Evolutionary conservation across 768 basidiomycete genomes (phyloP), one percentile per base, ranked within the genome.

Genomic region (Gloeophyllum trabeum): DNA sequence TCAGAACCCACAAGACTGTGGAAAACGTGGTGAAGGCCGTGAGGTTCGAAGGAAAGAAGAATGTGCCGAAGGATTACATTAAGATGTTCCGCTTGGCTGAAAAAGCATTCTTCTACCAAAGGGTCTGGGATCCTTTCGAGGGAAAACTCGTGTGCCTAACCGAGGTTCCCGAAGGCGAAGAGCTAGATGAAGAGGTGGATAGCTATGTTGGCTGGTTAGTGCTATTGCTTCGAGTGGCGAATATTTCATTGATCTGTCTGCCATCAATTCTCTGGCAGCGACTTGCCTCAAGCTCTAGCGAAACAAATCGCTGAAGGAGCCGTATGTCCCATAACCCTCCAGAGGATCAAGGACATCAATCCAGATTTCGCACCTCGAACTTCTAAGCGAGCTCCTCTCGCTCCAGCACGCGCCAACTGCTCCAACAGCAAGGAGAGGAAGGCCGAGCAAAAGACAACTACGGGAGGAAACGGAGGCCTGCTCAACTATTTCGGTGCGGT

Each of bases 91-190:
- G 66, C 44, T 63, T 85, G 41, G 92, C 96, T 4, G 92, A 98
- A 58, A 81, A 81, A 49, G 93, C 89, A 41, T 99, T 98, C 55
- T 64, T 87, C 40, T 81, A 97, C 59, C 96, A 98, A 54, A 70
- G 91, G 43, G 91, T 97, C 30, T 99, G 85, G 58, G 82, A 88
- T 60, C 91, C 94, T 0, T 47, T 63, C 18, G 48, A 63, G 24
- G 67, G 79, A 57, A 66, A 59, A 43, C 63, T 98, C 12, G 81
- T 89, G 1, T 74, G 85, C 55, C 59, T 98, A 45, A 77, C 71
- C 20, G 74, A 77, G 1, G 54, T 72, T 5, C 67, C 84, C 0
- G 69, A 63, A 24, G 70, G 54, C n/a, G 66, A 62, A 19, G 53
- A 61, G 4, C 80, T 75, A 71, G 71, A 73, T 49, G 66, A 69